phyloP scores from a whole-genome alignment of 306 rosid genomes.

The Vachellia pachyceras region DNA sequence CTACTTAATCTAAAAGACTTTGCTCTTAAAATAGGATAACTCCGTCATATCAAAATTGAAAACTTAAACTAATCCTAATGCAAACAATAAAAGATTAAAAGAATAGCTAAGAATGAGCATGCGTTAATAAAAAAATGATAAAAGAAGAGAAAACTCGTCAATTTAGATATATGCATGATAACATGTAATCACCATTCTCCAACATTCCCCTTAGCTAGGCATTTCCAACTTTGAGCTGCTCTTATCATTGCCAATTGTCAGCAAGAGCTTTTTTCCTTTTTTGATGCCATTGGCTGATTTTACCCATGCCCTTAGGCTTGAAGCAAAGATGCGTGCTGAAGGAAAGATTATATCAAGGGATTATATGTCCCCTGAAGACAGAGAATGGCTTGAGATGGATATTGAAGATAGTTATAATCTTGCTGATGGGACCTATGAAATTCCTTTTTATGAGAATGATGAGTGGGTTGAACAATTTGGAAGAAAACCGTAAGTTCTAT shows the following conservation, averaged over 20 bases:
- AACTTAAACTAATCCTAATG: no score
- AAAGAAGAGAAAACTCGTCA: neutral
- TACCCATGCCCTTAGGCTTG: conserved; percentile 65
- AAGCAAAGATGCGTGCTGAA: conserved; percentile 85
- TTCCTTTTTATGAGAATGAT: conserved; percentile 79
- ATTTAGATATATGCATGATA: neutral
- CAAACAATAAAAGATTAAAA: no score
- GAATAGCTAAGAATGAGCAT: neutral
- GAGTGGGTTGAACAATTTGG: conserved; percentile 78
- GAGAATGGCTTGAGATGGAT: conserved; percentile 94
- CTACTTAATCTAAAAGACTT: neutral
- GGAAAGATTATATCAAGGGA: conserved; percentile 81
- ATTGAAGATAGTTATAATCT: conserved; percentile 74
- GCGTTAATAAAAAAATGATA: neutral
- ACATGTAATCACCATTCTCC: neutral
- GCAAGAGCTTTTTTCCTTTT: neutral
- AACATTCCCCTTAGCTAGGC: neutral
- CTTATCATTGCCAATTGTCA: neutral
- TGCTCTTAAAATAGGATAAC: neutral
- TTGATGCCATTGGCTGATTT: conserved; percentile 32
- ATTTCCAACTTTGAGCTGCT: no score
- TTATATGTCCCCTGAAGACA: conserved; percentile 80
- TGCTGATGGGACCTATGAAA: conserved; percentile 61
- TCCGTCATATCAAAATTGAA: neutral
- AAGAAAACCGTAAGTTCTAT: conserved; percentile 74